Evolutionary conservation across 1,284 basidiomycete species (phyloP).

Genomic region (Ganoderma boninense): DNA sequence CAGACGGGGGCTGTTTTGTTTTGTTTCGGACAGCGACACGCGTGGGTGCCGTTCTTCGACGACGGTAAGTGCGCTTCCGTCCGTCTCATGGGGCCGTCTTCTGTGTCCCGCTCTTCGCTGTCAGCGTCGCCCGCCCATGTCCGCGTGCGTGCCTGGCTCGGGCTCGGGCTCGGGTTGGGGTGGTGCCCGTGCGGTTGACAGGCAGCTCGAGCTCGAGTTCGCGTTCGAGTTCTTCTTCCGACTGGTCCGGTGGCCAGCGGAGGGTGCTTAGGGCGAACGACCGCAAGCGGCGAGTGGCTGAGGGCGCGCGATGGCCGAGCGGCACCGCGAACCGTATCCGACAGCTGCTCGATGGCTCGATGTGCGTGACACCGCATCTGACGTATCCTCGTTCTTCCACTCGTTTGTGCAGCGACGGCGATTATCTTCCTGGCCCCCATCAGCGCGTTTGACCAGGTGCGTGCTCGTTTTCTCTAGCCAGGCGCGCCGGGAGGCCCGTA

Average conservation of each 20-base stretch:
- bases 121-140: neutral
- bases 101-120: constrained; percentile 7
- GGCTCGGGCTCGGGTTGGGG: too few relatives aligned
- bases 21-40: constrained; percentile 60
- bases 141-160: constrained; percentile 9
- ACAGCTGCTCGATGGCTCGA: neutral
- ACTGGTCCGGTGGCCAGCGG: neutral
- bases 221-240: neutral
- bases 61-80: constrained; percentile 61
- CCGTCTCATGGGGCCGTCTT: neutral
- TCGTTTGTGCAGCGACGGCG: constrained; percentile 61
- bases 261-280: neutral
- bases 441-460: constrained; percentile 83
- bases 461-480: constrained; percentile 17
- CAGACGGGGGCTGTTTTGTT: neutral
- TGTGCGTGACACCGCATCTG: neutral
- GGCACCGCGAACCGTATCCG: constrained; percentile 1
- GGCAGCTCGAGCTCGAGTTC: neutral
- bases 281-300: neutral
- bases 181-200: neutral
- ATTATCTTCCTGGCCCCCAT: constrained; percentile 83
- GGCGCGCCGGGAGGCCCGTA: neutral
- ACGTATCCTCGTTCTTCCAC: neutral
- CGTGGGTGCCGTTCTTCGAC: constrained; percentile 85
- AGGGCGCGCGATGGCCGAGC: neutral